A percentile compares a stretch with the other conserved stretches of the same genome.
Conservation (phyloP, 768 basidiomycete species). For the Tricholoma hemisulphureum region DNA sequence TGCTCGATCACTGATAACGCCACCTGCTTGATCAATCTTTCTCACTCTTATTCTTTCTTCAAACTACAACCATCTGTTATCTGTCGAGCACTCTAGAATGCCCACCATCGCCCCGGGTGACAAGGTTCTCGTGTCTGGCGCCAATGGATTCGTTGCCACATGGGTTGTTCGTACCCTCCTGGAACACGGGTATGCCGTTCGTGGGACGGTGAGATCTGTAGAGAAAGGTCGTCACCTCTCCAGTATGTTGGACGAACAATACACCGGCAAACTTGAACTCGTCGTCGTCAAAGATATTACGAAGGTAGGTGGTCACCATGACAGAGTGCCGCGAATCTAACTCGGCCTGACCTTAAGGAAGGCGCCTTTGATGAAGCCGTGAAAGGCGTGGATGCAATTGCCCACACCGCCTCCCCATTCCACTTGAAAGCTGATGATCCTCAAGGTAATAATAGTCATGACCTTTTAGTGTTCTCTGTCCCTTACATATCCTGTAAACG, state of each 20-base stretch:
- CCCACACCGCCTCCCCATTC: slow-evolving; percentile 62
- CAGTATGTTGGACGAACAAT: slow-evolving; percentile 16
- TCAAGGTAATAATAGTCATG: slow-evolving; percentile 8
- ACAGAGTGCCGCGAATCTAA: background rate
- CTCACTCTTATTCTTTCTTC: too few relatives aligned
- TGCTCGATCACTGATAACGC: too few relatives aligned
- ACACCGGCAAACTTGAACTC: slow-evolving; percentile 27
- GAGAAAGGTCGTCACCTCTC: slow-evolving; percentile 24
- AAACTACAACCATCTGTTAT: too few relatives aligned
- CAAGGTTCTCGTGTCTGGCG: slow-evolving; percentile 31
- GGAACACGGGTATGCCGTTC: slow-evolving; percentile 28
- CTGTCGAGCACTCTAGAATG: too few relatives aligned
- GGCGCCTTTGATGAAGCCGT: slow-evolving; percentile 72
- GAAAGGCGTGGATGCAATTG: slow-evolving; percentile 62
- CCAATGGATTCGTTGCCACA: slow-evolving; percentile 26
- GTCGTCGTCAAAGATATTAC: slow-evolving; percentile 26
- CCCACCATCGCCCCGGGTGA: too few relatives aligned
- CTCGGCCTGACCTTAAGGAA: slow-evolving; percentile 27
- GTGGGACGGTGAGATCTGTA: slow-evolving; percentile 26
- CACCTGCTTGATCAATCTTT: too few relatives aligned
- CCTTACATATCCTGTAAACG: background rate
- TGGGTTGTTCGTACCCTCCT: slow-evolving; percentile 30
- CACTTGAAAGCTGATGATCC: slow-evolving; percentile 42
- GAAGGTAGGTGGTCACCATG: slow-evolving; percentile 19
- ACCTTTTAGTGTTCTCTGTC: background rate